Evolutionary conservation across 768 basidiomycete species (phyloP), one percentile per base, ranked within the genome.

Genomic region (Kwoniella shandongensis): DNA sequence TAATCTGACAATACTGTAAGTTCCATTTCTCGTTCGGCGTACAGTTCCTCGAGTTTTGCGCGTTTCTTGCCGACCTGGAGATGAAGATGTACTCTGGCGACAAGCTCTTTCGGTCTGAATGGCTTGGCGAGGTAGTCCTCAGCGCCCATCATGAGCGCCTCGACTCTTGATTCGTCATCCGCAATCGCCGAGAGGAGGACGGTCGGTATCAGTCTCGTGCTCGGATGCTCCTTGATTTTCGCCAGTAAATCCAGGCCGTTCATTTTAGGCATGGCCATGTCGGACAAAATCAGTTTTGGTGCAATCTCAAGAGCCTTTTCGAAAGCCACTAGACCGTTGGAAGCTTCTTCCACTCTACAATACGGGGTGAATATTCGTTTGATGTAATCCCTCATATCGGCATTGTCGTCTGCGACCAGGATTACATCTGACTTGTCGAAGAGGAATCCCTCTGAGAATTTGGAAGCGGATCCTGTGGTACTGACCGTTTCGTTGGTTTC

Each of bases 41-140:
- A 75, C 23, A 59, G 38, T 44, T 49, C 44, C 46, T 75, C 74
- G 29, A 75, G 49, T 22, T 62, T 59, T n/a, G 54, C 54, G 3
- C 72, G 63, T 30, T 76, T 76, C 60, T 80, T 80, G 27, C 79
- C 79, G 11, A 80, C 63, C 45, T 79, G 78, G 60, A 80, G 69
- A 42, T 79, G 79, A 15, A 80, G 66, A 47, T 79, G 74, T 4
- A 72, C 76, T 17, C 79, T 69, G 6, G 79, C 79, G 27, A 80
- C 53, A 10, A 80, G 61, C 54, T 79, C 79, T 44, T 73, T 70
- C 1, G 75, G 66, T 38, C 71, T 74, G 70, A 79, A 80, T 1
- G 79, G 79, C 59, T 80, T 80, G 12, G 67, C 59, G 13, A 80
- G 60, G 53, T 76, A 79, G 51, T 76, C 79, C 46, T 79, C 78